Percentiles rank a stretch among this genome's conserved stretches.
phyloP scores from a whole-genome alignment of 257 asterid species.

The Solanum appendiculatum region DNA sequence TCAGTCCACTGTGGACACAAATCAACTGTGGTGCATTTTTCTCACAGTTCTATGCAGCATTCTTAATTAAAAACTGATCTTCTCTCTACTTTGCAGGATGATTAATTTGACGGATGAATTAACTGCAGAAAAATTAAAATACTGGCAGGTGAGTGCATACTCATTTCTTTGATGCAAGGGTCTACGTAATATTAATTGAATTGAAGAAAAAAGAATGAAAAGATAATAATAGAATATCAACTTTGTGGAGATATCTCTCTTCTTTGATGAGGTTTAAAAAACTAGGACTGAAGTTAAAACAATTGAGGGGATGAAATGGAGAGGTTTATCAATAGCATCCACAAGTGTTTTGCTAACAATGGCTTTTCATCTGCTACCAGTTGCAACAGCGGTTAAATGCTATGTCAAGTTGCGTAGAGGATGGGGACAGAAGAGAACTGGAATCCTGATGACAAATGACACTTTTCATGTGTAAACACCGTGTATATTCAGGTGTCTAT shows the following conservation, averaged over 20 bases:
- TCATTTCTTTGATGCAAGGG: neutral
- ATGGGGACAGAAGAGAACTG: slow-evolving; percentile 48
- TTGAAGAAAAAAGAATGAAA: neutral
- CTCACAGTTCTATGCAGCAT: neutral
- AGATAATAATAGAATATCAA: neutral
- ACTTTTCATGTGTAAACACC: slow-evolving; percentile 23
- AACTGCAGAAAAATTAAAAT: slow-evolving; percentile 60
- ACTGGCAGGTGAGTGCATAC: slow-evolving; percentile 53
- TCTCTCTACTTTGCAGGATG: slow-evolving; percentile 52
- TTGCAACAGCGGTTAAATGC: slow-evolving; percentile 63
- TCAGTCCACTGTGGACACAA: slow-evolving; percentile 1
- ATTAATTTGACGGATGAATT: slow-evolving; percentile 75
- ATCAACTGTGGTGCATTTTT: neutral
- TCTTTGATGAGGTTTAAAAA: neutral
- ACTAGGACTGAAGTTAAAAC: neutral
- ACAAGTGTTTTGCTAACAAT: neutral
- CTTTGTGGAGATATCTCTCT: neutral
- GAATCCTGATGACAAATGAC: slow-evolving; percentile 42
- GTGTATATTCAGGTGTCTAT: slow-evolving; percentile 36
- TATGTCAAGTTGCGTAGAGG: slow-evolving; percentile 42
- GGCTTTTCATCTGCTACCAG: slow-evolving; percentile 27
- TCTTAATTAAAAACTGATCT: slow-evolving; percentile 8
- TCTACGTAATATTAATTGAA: neutral
- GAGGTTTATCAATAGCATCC: neutral
- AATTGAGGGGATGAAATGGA: neutral